phyloP scores from a whole-genome alignment of 306 rosid species.

The Phaseolus lunatus region DNA sequence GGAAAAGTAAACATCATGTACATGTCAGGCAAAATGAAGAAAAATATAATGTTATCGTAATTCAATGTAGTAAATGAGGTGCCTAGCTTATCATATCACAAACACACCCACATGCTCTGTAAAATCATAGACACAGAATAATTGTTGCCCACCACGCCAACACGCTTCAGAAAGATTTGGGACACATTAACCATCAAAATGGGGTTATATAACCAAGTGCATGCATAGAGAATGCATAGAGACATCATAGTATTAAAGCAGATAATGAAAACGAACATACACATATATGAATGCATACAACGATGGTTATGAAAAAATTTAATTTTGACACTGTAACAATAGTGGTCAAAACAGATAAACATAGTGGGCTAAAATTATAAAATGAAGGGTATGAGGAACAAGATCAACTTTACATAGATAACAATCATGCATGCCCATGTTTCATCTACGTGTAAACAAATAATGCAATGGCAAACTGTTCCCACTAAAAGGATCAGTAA shows the following conservation, averaged over 20 bases:
- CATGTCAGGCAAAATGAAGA: conserved; percentile 44
- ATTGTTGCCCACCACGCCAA: conserved; percentile 47
- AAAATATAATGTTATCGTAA: conserved; percentile 11
- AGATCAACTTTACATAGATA: conserved; percentile 9
- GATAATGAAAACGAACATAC: conserved; percentile 16
- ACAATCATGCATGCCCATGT: conserved; percentile 11
- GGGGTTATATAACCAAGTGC: conserved; percentile 36
- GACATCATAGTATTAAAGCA: not conserved
- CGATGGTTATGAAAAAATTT: not conserved
- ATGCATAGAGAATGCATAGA: conserved; percentile 47
- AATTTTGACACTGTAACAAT: conserved; percentile 10
- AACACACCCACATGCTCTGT: conserved; percentile 49
- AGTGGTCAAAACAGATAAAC: conserved; percentile 20
- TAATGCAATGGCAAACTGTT: conserved; percentile 18
- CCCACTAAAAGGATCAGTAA: conserved; percentile 1
- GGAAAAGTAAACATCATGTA: conserved; percentile 45
- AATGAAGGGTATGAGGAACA: conserved; percentile 20
- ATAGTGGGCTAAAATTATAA: not conserved
- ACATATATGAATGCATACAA: conserved; percentile 7
- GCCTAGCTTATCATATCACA: conserved; percentile 39
- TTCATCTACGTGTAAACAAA: conserved; percentile 15
- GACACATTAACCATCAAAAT: conserved; percentile 41
- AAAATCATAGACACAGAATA: conserved; percentile 43
- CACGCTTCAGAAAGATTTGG: conserved; percentile 47
- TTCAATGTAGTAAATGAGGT: conserved; percentile 37